Percentiles rank a stretch among this genome's conserved stretches.
These are phyloP conservation scores for Vanilla planifolia DNA, from an alignment of 106 monocot genomes.

Conservation along the genomic window DNA sequence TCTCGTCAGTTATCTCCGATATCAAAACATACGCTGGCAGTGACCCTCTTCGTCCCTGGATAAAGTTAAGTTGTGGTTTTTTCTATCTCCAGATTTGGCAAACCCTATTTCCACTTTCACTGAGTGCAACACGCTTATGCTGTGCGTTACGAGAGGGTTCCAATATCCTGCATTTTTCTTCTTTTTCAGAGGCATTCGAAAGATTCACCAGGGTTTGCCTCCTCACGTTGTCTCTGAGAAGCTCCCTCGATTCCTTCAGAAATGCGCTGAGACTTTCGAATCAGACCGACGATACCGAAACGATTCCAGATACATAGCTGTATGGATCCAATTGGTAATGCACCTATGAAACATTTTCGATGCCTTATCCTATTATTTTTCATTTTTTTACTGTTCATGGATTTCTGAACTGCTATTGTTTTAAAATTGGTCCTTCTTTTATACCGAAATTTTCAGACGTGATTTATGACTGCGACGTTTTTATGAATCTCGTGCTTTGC, in stretches of 20 bases:
- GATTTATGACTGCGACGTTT: background rate
- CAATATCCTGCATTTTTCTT: background rate
- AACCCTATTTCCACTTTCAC: background rate
- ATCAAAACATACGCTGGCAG: constrained; percentile 71
- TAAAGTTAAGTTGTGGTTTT: constrained; percentile 35
- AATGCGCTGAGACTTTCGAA: constrained; percentile 78
- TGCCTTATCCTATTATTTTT: no score
- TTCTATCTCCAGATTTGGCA: background rate
- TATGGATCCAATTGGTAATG: constrained; percentile 88
- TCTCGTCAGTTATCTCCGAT: constrained; percentile 59
- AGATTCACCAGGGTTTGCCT: constrained; percentile 45
- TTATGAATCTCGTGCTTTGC: background rate
- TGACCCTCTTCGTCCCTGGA: constrained; percentile 90
- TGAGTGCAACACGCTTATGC: background rate
- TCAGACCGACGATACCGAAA: constrained; percentile 62
- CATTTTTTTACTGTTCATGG: no score
- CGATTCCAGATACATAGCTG: constrained; percentile 67
- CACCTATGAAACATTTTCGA: background rate
- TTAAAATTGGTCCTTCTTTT: background rate
- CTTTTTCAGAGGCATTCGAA: constrained; percentile 58
- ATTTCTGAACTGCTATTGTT: no score
- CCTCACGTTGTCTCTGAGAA: constrained; percentile 44
- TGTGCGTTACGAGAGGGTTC: background rate
- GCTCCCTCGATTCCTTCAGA: constrained; percentile 97
- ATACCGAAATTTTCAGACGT: background rate